Conservation (phyloP, 805 yeast genomes). For the Barnettozyma vustinii region DNA sequence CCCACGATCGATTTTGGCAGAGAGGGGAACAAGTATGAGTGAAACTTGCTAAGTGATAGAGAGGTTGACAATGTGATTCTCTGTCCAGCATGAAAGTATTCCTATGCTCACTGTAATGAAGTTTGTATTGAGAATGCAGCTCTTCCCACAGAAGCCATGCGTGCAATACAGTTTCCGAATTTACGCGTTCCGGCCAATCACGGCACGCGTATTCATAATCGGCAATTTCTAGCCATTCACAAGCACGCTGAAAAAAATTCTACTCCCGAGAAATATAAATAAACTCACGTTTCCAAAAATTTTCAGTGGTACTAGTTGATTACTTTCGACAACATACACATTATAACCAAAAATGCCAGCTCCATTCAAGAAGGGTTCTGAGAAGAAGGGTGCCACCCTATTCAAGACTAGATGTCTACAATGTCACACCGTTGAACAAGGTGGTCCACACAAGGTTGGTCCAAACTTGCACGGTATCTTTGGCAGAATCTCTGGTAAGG, state of each 20-base stretch:
- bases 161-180: not conserved
- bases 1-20: not conserved
- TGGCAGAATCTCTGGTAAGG: slow-evolving; percentile 89
- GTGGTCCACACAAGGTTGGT: slow-evolving; percentile 98
- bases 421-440: slow-evolving; percentile 95
- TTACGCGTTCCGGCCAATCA: slow-evolving; percentile 18
- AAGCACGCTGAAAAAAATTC: not conserved
- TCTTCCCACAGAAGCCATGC: not conserved
- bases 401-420: slow-evolving; percentile 99
- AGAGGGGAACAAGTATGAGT: not conserved
- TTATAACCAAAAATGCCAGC: slow-evolving; percentile 25
- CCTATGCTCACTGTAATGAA: not conserved
- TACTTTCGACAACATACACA: not conserved
- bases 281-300: slow-evolving; percentile 2
- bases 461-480: slow-evolving; percentile 96
- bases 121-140: not conserved
- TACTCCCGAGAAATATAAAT: slow-evolving; percentile 10
- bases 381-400: slow-evolving; percentile 93
- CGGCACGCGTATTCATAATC: slow-evolving; percentile 22
- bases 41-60: not conserved
- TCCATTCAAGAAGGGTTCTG: slow-evolving; percentile 47
- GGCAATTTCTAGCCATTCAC: slow-evolving; percentile 21
- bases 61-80: too few species aligned
- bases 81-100: too few species aligned
- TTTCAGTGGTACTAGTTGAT: not conserved